Conservation (phyloP, 345 rosid genomes). For the Microcos paniculata region DNA sequence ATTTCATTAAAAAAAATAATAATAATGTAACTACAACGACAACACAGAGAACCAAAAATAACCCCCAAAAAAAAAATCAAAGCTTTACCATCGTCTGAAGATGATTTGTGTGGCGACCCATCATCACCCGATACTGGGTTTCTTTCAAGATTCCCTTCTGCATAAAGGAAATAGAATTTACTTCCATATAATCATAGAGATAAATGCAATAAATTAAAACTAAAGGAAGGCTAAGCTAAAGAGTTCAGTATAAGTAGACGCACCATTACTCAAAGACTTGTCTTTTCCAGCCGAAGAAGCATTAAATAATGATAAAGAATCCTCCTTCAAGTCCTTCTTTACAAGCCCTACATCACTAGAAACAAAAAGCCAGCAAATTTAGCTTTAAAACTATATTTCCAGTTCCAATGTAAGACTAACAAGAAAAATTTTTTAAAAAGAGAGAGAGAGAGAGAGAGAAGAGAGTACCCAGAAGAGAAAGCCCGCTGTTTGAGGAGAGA, state of each 20-base stretch:
- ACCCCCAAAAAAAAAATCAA: neutral
- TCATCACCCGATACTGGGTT: conserved; percentile 17
- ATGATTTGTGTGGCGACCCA: conserved; percentile 29
- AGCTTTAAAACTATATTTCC: neutral
- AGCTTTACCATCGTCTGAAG: conserved; percentile 67
- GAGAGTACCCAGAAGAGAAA: conserved; percentile 37
- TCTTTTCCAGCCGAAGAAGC: conserved; percentile 16
- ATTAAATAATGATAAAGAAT: conserved; percentile 3
- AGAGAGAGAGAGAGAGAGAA: neutral
- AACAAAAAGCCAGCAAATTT: neutral
- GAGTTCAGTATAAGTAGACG: neutral
- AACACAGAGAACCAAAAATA: neutral
- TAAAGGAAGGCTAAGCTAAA: neutral
- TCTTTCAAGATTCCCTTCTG: conserved; percentile 35
- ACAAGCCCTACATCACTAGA: conserved; percentile 29
- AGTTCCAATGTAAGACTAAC: neutral
- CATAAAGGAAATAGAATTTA: neutral
- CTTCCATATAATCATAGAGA: neutral
- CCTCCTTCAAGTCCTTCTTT: conserved; percentile 22
- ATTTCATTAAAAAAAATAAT: neutral
- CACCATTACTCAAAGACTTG: conserved; percentile 35
- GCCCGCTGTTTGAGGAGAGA: conserved; percentile 47
- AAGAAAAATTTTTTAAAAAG: neutral
- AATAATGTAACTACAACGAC: no score
- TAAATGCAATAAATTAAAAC: neutral